A percentile compares a stretch with the other conserved stretches of the same genome.
These are phyloP conservation scores for Leucaena leucocephala DNA, from an alignment of 306 rosid genomes.

Conservation along the genomic window DNA sequence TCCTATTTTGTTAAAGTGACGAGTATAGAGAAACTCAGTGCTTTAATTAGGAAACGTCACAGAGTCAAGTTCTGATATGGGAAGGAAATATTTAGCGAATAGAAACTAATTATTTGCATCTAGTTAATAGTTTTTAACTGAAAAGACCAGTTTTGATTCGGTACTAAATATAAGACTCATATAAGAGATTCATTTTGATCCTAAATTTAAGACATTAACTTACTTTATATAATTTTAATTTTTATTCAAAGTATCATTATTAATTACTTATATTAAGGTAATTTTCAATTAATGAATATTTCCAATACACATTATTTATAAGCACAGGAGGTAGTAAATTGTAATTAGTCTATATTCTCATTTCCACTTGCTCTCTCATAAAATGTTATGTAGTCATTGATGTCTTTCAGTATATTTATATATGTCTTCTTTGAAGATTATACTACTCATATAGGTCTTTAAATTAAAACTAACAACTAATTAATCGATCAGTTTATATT, in stretches of 20 bases:
- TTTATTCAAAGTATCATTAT: too few relatives aligned
- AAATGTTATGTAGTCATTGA: neutral
- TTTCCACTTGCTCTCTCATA: neutral
- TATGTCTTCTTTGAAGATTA: neutral
- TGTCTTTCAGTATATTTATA: neutral
- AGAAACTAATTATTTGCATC: neutral
- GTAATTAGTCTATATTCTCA: neutral
- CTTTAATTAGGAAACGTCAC: neutral
- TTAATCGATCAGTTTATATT: neutral
- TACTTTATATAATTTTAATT: too few relatives aligned
- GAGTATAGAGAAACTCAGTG: neutral
- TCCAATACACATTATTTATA: too few relatives aligned
- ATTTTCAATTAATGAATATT: too few relatives aligned
- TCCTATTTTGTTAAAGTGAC: neutral
- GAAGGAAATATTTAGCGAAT: neutral
- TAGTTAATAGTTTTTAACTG: neutral
- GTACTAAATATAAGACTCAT: too few relatives aligned
- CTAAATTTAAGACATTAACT: too few relatives aligned
- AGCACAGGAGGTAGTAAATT: neutral
- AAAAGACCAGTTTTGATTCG: too few relatives aligned
- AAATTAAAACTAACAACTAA: neutral
- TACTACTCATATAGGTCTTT: neutral
- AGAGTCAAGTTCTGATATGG: neutral
- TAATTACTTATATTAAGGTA: too few relatives aligned
- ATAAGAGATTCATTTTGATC: too few relatives aligned